Base-by-base conservation (phyloP, 352 stramenopile genomes). In the Hyphochytrium catenoides region DNA sequence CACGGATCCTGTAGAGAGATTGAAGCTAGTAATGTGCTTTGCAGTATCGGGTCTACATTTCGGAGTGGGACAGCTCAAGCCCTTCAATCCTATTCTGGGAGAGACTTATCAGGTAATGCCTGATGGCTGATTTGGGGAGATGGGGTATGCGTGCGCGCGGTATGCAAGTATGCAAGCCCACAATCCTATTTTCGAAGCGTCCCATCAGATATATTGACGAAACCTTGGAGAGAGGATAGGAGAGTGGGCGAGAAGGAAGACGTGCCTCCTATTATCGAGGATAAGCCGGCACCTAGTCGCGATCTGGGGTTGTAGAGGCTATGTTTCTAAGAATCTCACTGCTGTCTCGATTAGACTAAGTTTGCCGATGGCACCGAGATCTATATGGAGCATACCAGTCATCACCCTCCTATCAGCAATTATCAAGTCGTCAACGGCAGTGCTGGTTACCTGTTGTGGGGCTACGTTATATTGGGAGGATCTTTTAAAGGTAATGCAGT, bases 351-450 rank as follows among this genome's bases (percentile, higher is more conserved):
- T n/a, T n/a, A n/a, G n/a, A n/a, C 56, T 3, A 56, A 43, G 26
- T 41, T 78, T 31, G 77, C 70, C 43, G 64, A 82, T 36, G 68
- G 64, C 37, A 76, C 68, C 3, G 61, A 74, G 18, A 65, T 82
- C 3, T 68, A 51, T 34, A 76, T 64, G 34, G 68, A 82, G 39
- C 68, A 82, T 54, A 77, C 68, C 34, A 78, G 64, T 46, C 68
- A 82, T 46, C 68, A 82, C 38, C 68, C 68, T 27, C 68, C 68
- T 14, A 74, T 82, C 44, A 78, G 62, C 48, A 76, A 78, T 41
- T 74, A 76, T 35, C 64, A 78, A 48, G 48, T 82, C 15, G 54
- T 65, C 7, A 60, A 59, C 32, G n/a, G n/a, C n/a, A n/a, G n/a
- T n/a, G 60, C 63, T 1, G 74, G 73, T 48, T 82, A 74, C 45